These are phyloP conservation scores for Bassia scoparia DNA, from an alignment of 148 eudicot species.

Conservation along the genomic window DNA sequence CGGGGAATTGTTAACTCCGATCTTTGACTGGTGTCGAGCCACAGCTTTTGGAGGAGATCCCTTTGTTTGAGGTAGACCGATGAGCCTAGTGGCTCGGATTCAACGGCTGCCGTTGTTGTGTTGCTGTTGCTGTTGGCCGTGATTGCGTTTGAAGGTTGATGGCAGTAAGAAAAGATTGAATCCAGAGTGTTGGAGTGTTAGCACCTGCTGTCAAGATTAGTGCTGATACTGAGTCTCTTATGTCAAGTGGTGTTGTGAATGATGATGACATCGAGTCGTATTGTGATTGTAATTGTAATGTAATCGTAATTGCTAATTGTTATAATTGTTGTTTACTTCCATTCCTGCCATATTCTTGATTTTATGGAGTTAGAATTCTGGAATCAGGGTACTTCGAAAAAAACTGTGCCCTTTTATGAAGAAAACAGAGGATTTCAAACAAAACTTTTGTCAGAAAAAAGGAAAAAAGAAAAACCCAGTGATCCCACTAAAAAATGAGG, in stretches of 20 bases:
- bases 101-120: no score
- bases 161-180: constrained; percentile 62
- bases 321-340: constrained; percentile 26
- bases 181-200: constrained; percentile 66
- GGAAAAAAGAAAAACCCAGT: constrained; percentile 11
- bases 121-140: no score
- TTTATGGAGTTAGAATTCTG: background rate
- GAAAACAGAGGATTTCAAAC: background rate
- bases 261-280: constrained; percentile 3
- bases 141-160: constrained; percentile 32
- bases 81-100: constrained; percentile 55
- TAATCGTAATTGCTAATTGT: no score
- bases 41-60: constrained; percentile 62
- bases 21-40: constrained; percentile 34
- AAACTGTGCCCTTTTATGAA: constrained; percentile 24
- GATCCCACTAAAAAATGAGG: constrained; percentile 26
- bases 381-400: constrained; percentile 33
- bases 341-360: no score
- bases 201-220: constrained; percentile 53
- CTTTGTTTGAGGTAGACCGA: constrained; percentile 71
- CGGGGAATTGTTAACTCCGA: constrained; percentile 14
- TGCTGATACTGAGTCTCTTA: constrained; percentile 56
- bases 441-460: background rate
- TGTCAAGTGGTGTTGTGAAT: constrained; percentile 25
- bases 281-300: no score